Evolutionary conservation across 495 filamentous ascomycete species (phyloP), one percentile per base, ranked within the genome.

Genomic region (Aspergillus sclerotioniger): DNA sequence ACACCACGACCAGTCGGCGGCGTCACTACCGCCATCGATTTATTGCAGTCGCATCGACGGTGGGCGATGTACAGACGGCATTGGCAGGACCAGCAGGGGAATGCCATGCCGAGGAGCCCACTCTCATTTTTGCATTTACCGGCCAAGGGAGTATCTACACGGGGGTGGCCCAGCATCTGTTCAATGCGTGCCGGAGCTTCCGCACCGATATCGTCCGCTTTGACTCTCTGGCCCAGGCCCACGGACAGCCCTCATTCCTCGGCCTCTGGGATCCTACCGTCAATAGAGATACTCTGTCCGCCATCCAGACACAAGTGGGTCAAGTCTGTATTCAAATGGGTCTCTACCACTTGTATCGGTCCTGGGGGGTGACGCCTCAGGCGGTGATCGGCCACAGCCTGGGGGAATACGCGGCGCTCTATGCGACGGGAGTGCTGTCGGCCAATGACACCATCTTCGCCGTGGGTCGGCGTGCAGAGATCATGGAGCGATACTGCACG

Each of bases 401-500:
- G 8, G 91, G 91, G 51, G 91, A 95, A 68, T 95, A 93, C 69
- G 90, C 90, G 41, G 91, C 91, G 16, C 76, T 95, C 1, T 77
- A 90, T 57, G 82, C 84, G 32, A 83, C 89, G 12, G 91, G 89
- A 28, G 88, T 94, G 10, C 71, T 96, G 2, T 88, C 87, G 12
- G 85, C 82, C 32, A 83, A 78, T 62, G 91, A 95, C 66, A 83
- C 87, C 37, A 81, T 96, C 54, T 89, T 85, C 63, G 79, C 72
- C 9, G 68, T 71, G 1, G 71, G 67, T 0, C 15, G 32, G 1
- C 64, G 71, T 1, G 70, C 73, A 0, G 10, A 50, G 21, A 19
- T 72, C 3, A 35, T 67, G 1, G 45, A 60, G 29, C 21, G 47
- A 6, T 15, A 12, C 2, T 72, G 69, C 46, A 54, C 54, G 17